Base-by-base conservation (phyloP, 495 filamentous ascomycete species). In the Aspergillus diversus region DNA sequence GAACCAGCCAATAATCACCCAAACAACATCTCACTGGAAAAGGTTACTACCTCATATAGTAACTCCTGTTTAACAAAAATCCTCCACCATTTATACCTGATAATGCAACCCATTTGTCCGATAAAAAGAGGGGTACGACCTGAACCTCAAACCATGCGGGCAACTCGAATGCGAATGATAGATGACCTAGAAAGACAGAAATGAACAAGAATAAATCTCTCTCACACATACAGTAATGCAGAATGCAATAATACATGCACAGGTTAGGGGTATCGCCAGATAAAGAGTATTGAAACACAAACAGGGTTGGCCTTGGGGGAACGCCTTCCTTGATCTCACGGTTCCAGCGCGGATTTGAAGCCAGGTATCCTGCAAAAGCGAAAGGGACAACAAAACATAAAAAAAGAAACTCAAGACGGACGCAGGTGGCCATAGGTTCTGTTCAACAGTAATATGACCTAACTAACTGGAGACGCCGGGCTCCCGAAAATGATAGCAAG, bases 251-350 rank as follows among this genome's bases (percentile, higher is more conserved):
- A 59, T 59, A 62, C 51, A 59, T 49, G 51, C 59, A 60, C 57
- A 72, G 43, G 53, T 64, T 68, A 51, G 64, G 70, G 70, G 70
- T 72, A 72, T 72, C 70, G 70, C 67, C 54, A 65, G 60, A 65
- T 64, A 68, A 55, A 56, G 39, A 53, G 51, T 57, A 58, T 46
- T 54, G 61, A n/a, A 63, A 64, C 46, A 42, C 34, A 60, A 66
- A 63, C 55, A 65, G 57, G 54, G 55, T 61, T 63, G 53, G 37
- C 58, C 60, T 55, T 57, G 33, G 55, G 55, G 57, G 54, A 64
- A 55, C 64, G 60, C 66, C 64, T 35, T 42, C 66, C 64, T 35
- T 42, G 34, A 63, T 55, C 59, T 55, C 56, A 51, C 59, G 64
- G 37, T 56, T 48, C 55, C 57, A 52, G 39, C 46, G 54, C 62